Evolutionary conservation across 2,329 filamentous ascomycete genomes (phyloP).

Genomic region (Tolypocladium ovalisporum): DNA sequence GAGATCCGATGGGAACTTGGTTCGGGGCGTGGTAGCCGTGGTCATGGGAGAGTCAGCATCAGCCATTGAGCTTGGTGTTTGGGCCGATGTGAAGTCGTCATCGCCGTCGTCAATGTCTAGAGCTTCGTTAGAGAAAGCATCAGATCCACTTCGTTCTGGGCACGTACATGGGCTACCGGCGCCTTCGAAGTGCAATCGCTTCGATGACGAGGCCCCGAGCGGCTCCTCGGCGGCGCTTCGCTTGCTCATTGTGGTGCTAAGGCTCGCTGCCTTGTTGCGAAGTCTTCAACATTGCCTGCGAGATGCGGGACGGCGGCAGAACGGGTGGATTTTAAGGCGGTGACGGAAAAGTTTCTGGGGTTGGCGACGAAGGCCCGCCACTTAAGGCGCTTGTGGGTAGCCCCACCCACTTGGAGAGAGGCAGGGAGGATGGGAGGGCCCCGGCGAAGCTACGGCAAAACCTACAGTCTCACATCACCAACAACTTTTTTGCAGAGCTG

Average conservation of each 20-base stretch:
- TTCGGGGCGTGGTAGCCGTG: constrained; percentile 28
- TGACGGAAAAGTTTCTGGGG: constrained; percentile 16
- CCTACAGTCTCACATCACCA: constrained; percentile 7
- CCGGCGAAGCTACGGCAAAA: constrained; percentile 21
- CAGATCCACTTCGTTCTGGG: neutral
- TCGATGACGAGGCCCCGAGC: constrained; percentile 13
- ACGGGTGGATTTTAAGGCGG: constrained; percentile 19
- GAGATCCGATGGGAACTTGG: constrained; percentile 54
- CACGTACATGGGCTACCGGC: constrained; percentile 13
- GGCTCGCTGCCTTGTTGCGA: neutral
- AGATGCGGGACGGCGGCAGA: constrained; percentile 17
- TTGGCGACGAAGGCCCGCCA: constrained; percentile 14
- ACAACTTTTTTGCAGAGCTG: neutral
- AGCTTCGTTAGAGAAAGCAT: neutral
- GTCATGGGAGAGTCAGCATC: constrained; percentile 21
- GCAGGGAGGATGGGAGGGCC: constrained; percentile 1
- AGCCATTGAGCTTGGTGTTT: constrained; percentile 21
- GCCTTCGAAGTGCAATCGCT: constrained; percentile 12
- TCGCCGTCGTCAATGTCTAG: constrained; percentile 20
- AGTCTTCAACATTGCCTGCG: neutral
- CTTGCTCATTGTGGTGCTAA: constrained; percentile 18
- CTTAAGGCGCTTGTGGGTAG: neutral
- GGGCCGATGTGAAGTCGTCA: constrained; percentile 19
- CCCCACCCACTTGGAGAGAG: too few relatives aligned
- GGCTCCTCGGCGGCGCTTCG: constrained; percentile 15